Conservation (phyloP, 139 green algal genomes). For the Medakamo hakoo region DNA sequence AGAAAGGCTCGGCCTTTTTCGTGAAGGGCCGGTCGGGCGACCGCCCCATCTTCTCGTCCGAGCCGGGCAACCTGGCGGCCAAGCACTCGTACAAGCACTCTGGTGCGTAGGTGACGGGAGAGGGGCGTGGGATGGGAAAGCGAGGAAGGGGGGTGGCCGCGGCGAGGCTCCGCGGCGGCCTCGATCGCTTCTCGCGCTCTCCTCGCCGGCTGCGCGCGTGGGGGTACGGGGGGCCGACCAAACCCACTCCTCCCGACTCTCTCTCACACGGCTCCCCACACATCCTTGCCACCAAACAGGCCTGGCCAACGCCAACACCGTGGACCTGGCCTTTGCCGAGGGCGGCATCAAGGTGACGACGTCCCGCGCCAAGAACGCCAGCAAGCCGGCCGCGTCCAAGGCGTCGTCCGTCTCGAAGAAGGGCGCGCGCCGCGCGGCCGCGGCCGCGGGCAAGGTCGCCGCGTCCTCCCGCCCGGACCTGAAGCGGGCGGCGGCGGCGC, state of each 20-base stretch:
- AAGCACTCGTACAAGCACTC: not conserved
- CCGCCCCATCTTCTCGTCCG: not conserved
- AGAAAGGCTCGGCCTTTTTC: not conserved
- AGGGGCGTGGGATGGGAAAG: too few species aligned
- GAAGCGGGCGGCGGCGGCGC: not conserved
- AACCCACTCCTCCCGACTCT: too few species aligned
- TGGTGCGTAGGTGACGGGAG: not conserved
- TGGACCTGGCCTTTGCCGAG: too few species aligned
- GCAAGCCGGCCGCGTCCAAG: not conserved
- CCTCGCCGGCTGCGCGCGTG: too few species aligned
- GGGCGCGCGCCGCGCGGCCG: too few species aligned
- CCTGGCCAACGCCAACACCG: not conserved
- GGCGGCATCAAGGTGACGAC: not conserved
- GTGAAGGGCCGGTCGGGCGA: too few species aligned
- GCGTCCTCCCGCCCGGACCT: not conserved
- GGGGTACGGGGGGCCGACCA: too few species aligned
- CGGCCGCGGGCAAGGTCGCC: too few species aligned
- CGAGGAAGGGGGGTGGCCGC: too few species aligned
- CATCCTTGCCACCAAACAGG: not conserved
- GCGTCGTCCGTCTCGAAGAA: not conserved
- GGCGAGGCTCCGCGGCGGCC: too few species aligned
- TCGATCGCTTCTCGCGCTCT: too few species aligned
- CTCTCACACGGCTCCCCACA: not conserved
- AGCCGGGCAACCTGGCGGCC: not conserved
- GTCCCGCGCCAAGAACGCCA: not conserved